phyloP scores from a whole-genome alignment of 2,329 filamentous ascomycete genomes.

The Apiospora pterosperma region DNA sequence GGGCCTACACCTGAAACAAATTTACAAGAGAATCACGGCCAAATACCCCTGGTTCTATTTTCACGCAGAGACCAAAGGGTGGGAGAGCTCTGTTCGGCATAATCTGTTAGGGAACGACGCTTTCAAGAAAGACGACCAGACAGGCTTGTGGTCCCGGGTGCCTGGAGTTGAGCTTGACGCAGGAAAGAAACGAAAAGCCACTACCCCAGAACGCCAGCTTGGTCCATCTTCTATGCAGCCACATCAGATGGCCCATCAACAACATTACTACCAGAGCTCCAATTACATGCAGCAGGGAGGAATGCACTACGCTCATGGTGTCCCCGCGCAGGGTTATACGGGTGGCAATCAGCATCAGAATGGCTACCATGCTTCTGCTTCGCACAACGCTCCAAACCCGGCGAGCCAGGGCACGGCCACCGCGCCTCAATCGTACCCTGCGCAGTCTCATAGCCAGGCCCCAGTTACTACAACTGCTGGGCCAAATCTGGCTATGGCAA shows the following conservation, averaged over 20 bases:
- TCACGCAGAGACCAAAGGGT: constrained; percentile 59
- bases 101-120: constrained; percentile 61
- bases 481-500: neutral
- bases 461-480: neutral
- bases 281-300: constrained; percentile 22
- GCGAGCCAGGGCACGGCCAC: constrained; percentile 18
- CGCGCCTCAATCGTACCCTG: constrained; percentile 20
- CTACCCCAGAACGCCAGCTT: constrained; percentile 44
- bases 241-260: constrained; percentile 22
- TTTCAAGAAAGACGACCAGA: constrained; percentile 56
- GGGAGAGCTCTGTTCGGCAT: constrained; percentile 63
- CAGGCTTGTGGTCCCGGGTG: constrained; percentile 54
- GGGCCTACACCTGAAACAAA: constrained; percentile 57
- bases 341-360: constrained; percentile 20
- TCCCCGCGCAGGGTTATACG: constrained; percentile 17
- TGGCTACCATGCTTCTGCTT: constrained; percentile 15
- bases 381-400: constrained; percentile 16
- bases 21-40: constrained; percentile 59
- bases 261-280: constrained; percentile 26
- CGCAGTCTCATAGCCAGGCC: constrained; percentile 11
- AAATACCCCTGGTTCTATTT: constrained; percentile 60
- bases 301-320: constrained; percentile 17
- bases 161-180: constrained; percentile 57
- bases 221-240: constrained; percentile 19
- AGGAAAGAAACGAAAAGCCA: constrained; percentile 57